These are phyloP conservation scores for Boletus tylopilopsis DNA, from an alignment of 768 basidiomycete species.

Conservation along the genomic window DNA sequence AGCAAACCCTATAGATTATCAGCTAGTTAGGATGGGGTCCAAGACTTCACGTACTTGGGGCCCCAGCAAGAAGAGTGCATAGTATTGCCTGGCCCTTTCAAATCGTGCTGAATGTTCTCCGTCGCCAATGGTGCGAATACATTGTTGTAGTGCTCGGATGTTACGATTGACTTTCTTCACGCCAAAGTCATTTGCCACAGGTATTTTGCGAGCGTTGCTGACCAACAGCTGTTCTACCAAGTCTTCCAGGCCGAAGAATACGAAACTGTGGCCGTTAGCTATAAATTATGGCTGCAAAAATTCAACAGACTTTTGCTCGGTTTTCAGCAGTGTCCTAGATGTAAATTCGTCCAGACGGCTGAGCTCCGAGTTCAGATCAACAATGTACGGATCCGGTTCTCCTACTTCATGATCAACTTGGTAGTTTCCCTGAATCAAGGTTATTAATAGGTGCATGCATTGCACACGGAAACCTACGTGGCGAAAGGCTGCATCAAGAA, in stretches of 20 bases:
- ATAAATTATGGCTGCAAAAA: not conserved
- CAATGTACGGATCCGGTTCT: conserved; percentile 89
- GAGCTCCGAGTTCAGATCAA: conserved; percentile 81
- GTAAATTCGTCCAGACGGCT: conserved; percentile 71
- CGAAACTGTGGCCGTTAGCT: conserved; percentile 51
- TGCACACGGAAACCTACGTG: conserved; percentile 45
- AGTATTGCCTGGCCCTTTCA: conserved; percentile 74
- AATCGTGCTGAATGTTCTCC: conserved; percentile 64
- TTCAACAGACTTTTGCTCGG: conserved; percentile 61
- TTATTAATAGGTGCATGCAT: conserved; percentile 7
- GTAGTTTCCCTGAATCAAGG: conserved; percentile 69
- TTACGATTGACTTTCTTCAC: conserved; percentile 86
- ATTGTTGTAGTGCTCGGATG: conserved; percentile 88
- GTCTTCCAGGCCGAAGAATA: conserved; percentile 81
- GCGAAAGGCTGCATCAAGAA: conserved; percentile 74
- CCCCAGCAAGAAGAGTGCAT: conserved; percentile 67
- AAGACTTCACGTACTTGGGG: conserved; percentile 58
- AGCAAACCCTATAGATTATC: conserved; percentile 63
- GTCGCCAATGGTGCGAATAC: conserved; percentile 71
- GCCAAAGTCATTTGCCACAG: conserved; percentile 66
- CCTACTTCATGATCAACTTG: conserved; percentile 73
- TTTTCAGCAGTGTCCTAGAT: conserved; percentile 54
- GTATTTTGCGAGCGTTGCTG: conserved; percentile 66
- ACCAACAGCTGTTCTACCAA: conserved; percentile 85
- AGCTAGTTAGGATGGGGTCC: not conserved